Evolutionary conservation across 2,329 filamentous ascomycete species (phyloP).

Genomic region (Penicillium sp.): DNA sequence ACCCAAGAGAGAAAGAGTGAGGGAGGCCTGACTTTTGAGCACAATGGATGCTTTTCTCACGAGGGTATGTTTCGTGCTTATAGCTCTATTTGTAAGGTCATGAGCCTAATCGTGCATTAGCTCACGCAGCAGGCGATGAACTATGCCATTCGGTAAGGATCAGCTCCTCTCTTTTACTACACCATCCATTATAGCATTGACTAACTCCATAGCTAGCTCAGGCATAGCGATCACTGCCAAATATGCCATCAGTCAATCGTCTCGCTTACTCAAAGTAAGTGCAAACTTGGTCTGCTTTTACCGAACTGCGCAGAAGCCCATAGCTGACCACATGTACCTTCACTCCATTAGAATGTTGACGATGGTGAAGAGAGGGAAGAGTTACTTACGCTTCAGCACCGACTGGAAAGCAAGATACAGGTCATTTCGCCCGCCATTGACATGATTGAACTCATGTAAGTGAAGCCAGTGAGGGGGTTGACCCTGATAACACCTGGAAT

Average conservation of each 20-base stretch:
- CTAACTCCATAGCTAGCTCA: too few relatives aligned
- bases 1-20: too few relatives aligned
- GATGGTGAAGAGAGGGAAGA: conserved; percentile 64
- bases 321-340: too few relatives aligned
- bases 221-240: conserved; percentile 76
- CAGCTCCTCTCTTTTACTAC: too few relatives aligned
- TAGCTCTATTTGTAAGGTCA: conserved; percentile 1
- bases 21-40: too few relatives aligned
- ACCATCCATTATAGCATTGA: too few relatives aligned
- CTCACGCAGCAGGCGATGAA: conserved; percentile 74
- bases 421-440: conserved; percentile 86
- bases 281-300: conserved; percentile 23
- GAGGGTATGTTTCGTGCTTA: conserved; percentile 44
- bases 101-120: conserved; percentile 34
- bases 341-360: too few relatives aligned
- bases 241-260: conserved; percentile 76
- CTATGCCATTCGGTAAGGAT: conserved; percentile 69
- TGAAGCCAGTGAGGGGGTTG: too few relatives aligned
- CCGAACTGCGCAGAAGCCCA: too few relatives aligned
- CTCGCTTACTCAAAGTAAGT: conserved; percentile 65
- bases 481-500: too few relatives aligned
- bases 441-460: conserved; percentile 78
- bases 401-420: conserved; percentile 76
- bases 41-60: conserved; percentile 63
- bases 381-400: conserved; percentile 60